These are phyloP conservation scores for Alternaria sp. DNA, from an alignment of 2,329 filamentous ascomycete genomes.

Conservation along the genomic window DNA sequence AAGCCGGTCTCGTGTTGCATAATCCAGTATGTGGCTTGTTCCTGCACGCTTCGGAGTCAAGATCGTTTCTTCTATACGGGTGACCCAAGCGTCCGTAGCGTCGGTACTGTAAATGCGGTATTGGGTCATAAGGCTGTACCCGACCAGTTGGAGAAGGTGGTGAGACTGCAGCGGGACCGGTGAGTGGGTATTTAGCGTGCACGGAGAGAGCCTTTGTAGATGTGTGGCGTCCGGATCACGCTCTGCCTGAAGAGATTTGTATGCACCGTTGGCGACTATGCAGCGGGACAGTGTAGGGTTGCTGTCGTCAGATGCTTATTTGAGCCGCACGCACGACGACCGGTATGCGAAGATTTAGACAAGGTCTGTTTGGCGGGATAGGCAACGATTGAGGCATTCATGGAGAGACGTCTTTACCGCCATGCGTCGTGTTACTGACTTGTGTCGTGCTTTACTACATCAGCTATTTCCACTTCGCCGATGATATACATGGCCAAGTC, in stretches of 20 bases:
- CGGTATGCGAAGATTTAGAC: conserved; percentile 18
- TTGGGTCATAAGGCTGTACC: conserved; percentile 20
- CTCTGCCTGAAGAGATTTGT: conserved; percentile 23
- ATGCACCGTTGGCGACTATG: conserved; percentile 26
- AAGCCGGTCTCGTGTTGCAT: conserved; percentile 39
- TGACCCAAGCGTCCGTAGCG: conserved; percentile 12
- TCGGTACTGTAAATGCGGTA: conserved; percentile 23
- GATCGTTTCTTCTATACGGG: conserved; percentile 26
- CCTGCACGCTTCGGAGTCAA: conserved; percentile 28
- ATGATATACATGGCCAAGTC: conserved; percentile 22
- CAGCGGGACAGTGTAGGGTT: conserved; percentile 35
- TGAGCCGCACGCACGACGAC: conserved; percentile 44
- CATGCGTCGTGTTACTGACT: background rate
- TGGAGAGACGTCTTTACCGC: background rate
- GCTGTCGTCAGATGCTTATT: conserved; percentile 52
- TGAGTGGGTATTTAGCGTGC: conserved; percentile 23
- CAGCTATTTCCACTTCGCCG: background rate
- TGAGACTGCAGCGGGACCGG: conserved; percentile 32
- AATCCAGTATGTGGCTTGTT: conserved; percentile 34
- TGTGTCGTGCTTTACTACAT: background rate
- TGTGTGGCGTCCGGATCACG: conserved; percentile 34
- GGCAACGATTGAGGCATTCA: background rate
- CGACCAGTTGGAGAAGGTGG: conserved; percentile 24
- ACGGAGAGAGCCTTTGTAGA: conserved; percentile 39
- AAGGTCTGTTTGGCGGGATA: conserved; percentile 9